These are phyloP conservation scores for Salix viminalis DNA, from an alignment of 345 rosid species.

Conservation along the genomic window DNA sequence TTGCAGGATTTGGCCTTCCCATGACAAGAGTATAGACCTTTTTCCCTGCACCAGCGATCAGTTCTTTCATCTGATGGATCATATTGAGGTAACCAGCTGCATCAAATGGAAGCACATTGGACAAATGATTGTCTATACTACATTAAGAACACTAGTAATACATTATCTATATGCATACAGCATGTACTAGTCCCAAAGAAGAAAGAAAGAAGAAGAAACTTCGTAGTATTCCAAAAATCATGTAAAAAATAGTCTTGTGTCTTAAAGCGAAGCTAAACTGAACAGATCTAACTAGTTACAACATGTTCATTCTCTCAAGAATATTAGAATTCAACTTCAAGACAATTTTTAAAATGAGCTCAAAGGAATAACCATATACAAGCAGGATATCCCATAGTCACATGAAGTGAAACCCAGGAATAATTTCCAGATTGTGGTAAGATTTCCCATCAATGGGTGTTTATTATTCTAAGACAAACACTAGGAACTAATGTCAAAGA, in stretches of 20 bases:
- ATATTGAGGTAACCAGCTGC: slow-evolving; percentile 92
- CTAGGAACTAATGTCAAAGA: neutral
- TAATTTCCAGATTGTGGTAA: neutral
- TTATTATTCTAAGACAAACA: neutral
- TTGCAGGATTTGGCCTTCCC: slow-evolving; percentile 94
- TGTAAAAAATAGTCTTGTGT: too few relatives aligned
- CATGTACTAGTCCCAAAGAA: neutral
- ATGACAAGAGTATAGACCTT: slow-evolving; percentile 80
- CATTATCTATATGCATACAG: neutral
- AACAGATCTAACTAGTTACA: neutral
- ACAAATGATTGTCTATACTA: slow-evolving; percentile 8
- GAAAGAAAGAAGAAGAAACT: neutral
- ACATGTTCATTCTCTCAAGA: neutral
- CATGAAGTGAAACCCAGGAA: neutral
- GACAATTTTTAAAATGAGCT: neutral
- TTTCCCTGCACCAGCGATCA: slow-evolving; percentile 67
- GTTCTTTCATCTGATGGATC: slow-evolving; percentile 83
- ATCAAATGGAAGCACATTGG: slow-evolving; percentile 12
- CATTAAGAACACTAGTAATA: neutral
- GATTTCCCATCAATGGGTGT: neutral
- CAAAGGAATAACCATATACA: neutral
- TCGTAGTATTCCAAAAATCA: too few relatives aligned
- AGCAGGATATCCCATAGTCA: neutral
- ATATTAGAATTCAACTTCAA: neutral
- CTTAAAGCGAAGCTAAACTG: neutral